Percentiles rank a stretch among this genome's conserved stretches.
These are phyloP conservation scores for Lepidopterella palustris DNA, from an alignment of 495 filamentous ascomycete genomes.

Conservation along the genomic window DNA sequence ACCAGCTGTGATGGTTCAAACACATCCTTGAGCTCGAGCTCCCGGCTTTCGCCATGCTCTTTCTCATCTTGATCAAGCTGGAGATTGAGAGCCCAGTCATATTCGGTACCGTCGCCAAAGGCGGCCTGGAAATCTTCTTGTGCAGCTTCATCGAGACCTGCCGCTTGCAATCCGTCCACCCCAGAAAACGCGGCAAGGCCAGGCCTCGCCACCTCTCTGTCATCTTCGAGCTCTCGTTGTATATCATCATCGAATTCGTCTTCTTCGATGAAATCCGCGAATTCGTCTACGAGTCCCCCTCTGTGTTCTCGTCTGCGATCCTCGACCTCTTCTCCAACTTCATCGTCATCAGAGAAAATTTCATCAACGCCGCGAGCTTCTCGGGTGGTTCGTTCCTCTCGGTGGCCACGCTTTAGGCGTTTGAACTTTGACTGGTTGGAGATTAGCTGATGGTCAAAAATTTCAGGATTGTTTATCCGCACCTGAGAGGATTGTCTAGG, in stretches of 20 bases:
- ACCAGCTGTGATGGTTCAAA: constrained; percentile 92
- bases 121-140: constrained; percentile 92
- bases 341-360: constrained; percentile 96
- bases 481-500: constrained; percentile 59
- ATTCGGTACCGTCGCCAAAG: constrained; percentile 91
- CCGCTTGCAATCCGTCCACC: constrained; percentile 55
- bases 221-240: constrained; percentile 54
- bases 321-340: constrained; percentile 41
- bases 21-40: constrained; percentile 90
- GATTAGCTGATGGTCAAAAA: constrained; percentile 2
- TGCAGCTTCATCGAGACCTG: constrained; percentile 82
- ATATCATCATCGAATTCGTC: constrained; percentile 81
- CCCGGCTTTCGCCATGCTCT: constrained; percentile 57
- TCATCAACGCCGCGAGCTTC: constrained; percentile 69
- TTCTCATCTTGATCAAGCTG: constrained; percentile 71
- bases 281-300: constrained; percentile 64
- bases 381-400: constrained; percentile 56
- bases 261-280: constrained; percentile 96
- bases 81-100: constrained; percentile 82
- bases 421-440: constrained; percentile 74
- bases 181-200: constrained; percentile 56
- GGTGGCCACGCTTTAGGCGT: constrained; percentile 85
- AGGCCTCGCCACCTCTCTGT: constrained; percentile 75
- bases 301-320: constrained; percentile 42
- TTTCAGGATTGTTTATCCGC: constrained; percentile 23